Percentiles rank a stretch among this genome's conserved stretches.
Evolutionary conservation across 1,284 basidiomycete species (phyloP).

Genomic region (Sutorius eximius): DNA sequence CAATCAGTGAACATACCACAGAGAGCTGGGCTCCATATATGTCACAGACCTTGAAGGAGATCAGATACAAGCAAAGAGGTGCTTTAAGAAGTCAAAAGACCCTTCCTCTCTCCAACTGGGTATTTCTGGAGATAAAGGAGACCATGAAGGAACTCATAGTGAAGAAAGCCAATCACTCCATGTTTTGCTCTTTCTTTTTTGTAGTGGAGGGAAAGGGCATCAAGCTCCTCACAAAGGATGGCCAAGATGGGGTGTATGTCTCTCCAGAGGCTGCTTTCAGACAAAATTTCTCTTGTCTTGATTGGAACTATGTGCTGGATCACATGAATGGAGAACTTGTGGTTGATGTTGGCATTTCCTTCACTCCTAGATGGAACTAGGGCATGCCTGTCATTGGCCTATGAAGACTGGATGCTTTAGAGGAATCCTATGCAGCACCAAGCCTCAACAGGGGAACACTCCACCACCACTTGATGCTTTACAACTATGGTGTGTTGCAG

Average conservation of each 20-base stretch:
- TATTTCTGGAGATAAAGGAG: not conserved
- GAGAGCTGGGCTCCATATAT: constrained; percentile 5
- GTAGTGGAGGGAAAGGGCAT: constrained; percentile 14
- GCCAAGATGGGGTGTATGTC: not conserved
- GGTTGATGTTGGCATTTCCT: constrained; percentile 6
- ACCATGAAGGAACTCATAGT: not conserved
- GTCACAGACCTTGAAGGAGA: constrained; percentile 2
- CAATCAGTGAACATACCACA: not conserved
- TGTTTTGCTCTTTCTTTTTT: constrained; percentile 26
- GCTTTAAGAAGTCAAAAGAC: not conserved
- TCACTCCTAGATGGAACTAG: not conserved
- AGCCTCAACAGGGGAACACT: not conserved
- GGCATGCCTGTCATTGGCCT: not conserved
- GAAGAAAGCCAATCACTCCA: not conserved
- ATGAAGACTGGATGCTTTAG: constrained; percentile 7
- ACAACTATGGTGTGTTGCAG: too few species aligned
- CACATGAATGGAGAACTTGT: constrained; percentile 10
- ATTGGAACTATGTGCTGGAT: constrained; percentile 18
- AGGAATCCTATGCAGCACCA: constrained; percentile 8
- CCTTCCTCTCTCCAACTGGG: not conserved
- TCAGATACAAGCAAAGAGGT: constrained; percentile 3
- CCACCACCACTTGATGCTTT: too few species aligned
- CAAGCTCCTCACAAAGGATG: constrained; percentile 16
- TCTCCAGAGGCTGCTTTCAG: not conserved
- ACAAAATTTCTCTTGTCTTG: not conserved